Evolutionary conservation across 2,329 filamentous ascomycete species (phyloP).

Genomic region (Aureobasidium sp.): DNA sequence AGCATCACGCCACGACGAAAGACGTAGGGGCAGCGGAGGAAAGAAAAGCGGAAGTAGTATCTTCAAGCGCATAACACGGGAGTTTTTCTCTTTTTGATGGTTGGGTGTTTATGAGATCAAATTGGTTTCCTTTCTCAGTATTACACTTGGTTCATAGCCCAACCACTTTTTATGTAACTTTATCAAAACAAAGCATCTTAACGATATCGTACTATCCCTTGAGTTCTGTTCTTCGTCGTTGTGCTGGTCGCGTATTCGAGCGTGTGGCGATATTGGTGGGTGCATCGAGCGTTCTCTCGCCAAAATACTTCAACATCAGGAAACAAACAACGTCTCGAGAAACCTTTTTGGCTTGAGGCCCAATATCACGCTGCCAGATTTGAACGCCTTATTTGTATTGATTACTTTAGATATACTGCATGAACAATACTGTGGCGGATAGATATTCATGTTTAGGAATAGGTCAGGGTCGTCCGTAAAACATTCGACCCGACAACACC

Average conservation of each 20-base stretch:
- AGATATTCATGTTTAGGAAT: neutral
- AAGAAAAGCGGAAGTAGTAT: neutral
- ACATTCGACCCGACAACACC: neutral
- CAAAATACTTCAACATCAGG: no score
- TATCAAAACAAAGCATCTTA: neutral
- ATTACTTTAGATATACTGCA: no score
- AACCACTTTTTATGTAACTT: slow-evolving; percentile 5
- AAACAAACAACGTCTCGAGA: no score
- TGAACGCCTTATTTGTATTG: no score
- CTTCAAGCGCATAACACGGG: neutral
- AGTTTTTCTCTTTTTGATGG: neutral
- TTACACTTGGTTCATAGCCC: neutral
- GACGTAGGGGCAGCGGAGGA: neutral
- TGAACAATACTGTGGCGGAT: neutral
- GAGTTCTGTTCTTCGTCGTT: no score
- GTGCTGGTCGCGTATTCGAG: no score
- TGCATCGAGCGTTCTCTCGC: no score
- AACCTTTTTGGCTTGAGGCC: no score
- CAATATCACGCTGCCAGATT: no score
- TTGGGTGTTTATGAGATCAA: neutral
- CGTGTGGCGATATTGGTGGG: no score
- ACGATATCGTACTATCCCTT: neutral
- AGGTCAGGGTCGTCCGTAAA: neutral
- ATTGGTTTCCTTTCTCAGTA: slow-evolving; percentile 1
- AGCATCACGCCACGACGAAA: neutral